Conservation (phyloP, 495 filamentous ascomycete genomes). For the Trichoderma parareesei region DNA sequence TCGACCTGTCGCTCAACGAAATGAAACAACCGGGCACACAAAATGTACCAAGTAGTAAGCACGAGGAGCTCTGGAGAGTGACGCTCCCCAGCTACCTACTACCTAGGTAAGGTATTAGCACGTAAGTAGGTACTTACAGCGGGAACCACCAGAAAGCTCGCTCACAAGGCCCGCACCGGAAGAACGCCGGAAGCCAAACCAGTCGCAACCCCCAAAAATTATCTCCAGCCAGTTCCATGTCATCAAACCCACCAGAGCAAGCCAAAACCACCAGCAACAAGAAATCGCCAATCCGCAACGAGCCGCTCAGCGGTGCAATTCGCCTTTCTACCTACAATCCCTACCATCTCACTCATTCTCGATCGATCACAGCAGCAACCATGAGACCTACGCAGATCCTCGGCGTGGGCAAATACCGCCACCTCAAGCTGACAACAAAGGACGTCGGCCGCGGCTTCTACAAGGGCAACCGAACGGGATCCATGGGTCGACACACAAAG, state of each 20-base stretch:
- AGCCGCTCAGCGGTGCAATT: neutral
- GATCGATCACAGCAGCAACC: neutral
- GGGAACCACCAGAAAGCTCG: neutral
- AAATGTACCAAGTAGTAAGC: too few relatives aligned
- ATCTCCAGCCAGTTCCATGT: too few relatives aligned
- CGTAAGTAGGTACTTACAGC: too few relatives aligned
- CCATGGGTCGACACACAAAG: conserved; percentile 79
- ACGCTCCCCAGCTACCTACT: neutral
- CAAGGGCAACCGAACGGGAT: conserved; percentile 85
- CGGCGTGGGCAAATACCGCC: conserved; percentile 54
- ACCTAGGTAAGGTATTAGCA: too few relatives aligned
- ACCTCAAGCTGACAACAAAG: conserved; percentile 78
- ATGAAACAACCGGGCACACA: neutral
- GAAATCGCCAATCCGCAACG: neutral
- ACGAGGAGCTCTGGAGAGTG: neutral
- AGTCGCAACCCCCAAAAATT: neutral
- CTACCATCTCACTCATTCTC: neutral
- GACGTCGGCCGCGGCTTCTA: conserved; percentile 88
- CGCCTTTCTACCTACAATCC: neutral
- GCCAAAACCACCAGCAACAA: neutral
- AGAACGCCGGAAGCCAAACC: neutral
- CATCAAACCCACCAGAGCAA: neutral
- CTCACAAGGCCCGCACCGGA: neutral
- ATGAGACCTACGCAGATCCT: conserved; percentile 68
- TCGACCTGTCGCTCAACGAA: neutral